Base-by-base conservation (phyloP, 805 yeast genomes). In the Metschnikowia anglica region DNA sequence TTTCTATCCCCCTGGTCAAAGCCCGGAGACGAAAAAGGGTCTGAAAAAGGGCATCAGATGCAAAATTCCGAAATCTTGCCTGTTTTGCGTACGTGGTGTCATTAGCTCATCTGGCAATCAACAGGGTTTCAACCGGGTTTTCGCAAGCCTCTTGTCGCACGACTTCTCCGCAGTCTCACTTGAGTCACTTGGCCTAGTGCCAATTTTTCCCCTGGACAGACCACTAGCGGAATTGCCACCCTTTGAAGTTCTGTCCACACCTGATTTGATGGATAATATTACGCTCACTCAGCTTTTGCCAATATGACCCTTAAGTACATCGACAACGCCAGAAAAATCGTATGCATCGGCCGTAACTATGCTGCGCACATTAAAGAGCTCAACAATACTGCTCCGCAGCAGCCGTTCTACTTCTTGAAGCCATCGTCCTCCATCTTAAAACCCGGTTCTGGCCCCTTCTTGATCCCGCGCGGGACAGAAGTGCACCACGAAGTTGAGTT, bases 281-380 rank as follows among this genome's bases (percentile, higher is more conserved):
- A n/a, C n/a, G n/a, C n/a, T 23, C 7, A 23, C 25, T 10, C 25
- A 10, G 25, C 25, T 23, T 18, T 9, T 9, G 6, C 15, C 7
- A 12, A 28, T 19, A 56, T 58, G 61, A 56, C 58, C 9, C 46
- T 64, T 39, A 61, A 68, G 23, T 85, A 83, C 60, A 67, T 82
- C 31, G 80, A 77, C 43, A 57, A 68, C 15, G 89, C 88, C 2
- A 75, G 83, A 27, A 93, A 93, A 67, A 79, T 91, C 58, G 77
- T 93, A 13, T 93, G 99, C 65, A 91, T 93, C 52, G 99, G 99
- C 34, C 83, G 99, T 56, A 93, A 93, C 66, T 93, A 89, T 61
- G 95, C 88, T n/a, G 97, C 96, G 16, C 99, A 93, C 58, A 87
- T 89, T 60, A 78, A 84, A 49, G 99, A 93, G 63, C 72, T 93